A percentile compares a stretch with the other conserved stretches of the same genome.
Evolutionary conservation across 2,329 filamentous ascomycete species (phyloP).

Genomic region (Fusarium drepaniforme): DNA sequence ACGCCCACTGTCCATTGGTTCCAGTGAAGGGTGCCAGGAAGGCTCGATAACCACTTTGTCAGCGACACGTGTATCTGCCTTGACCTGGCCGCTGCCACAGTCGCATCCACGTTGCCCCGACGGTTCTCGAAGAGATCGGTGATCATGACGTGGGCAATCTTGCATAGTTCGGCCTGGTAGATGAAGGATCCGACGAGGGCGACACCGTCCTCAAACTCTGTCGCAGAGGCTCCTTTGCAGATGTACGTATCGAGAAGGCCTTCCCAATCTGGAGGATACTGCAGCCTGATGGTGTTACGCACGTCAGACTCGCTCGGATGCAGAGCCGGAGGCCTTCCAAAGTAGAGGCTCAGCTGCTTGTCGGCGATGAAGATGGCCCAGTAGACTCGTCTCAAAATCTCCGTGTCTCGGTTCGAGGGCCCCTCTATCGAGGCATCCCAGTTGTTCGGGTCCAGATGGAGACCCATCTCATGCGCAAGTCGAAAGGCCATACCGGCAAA

Average conservation of each 20-base stretch:
- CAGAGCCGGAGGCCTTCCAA: slow-evolving; percentile 62
- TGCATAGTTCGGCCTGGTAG: slow-evolving; percentile 61
- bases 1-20: slow-evolving; percentile 63
- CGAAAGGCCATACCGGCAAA: slow-evolving; percentile 66
- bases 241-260: slow-evolving; percentile 62
- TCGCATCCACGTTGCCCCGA: slow-evolving; percentile 53
- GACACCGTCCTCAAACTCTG: slow-evolving; percentile 60
- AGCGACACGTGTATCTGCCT: slow-evolving; percentile 61
- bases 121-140: slow-evolving; percentile 64
- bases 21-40: slow-evolving; percentile 63
- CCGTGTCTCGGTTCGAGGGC: slow-evolving; percentile 52
- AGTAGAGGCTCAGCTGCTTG: slow-evolving; percentile 64
- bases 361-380: slow-evolving; percentile 64
- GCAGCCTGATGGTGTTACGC: slow-evolving; percentile 60
- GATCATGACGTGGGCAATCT: slow-evolving; percentile 63
- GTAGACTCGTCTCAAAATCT: slow-evolving; percentile 62
- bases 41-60: slow-evolving; percentile 59
- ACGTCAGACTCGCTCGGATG: slow-evolving; percentile 64
- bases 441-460: slow-evolving; percentile 64
- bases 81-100: slow-evolving; percentile 56
- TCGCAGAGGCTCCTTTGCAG: slow-evolving; percentile 56
- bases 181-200: slow-evolving; percentile 59
- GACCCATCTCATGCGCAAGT: slow-evolving; percentile 64
- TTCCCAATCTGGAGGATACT: slow-evolving; percentile 63
- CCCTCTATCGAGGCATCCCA: slow-evolving; percentile 56